Evolutionary conservation across 2,329 filamentous ascomycete species (phyloP), one percentile per base, ranked within the genome.

Genomic region (Diaporthe vaccinii): DNA sequence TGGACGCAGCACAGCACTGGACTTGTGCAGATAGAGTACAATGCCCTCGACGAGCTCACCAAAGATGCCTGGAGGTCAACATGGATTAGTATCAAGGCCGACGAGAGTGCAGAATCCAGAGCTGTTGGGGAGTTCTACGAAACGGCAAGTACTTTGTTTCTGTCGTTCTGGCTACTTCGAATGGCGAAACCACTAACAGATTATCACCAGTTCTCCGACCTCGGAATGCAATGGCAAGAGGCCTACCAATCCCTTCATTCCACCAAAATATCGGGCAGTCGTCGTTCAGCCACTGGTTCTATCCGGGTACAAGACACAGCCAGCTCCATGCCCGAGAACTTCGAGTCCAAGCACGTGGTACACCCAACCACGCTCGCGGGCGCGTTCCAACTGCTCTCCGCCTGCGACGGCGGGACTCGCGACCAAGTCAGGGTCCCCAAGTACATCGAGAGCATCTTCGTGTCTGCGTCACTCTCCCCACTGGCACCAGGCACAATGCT

Each of bases 1-100:
- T 74, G 72, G 72, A 74, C 72, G 36, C 57, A 65, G 6, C 58
- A 67, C 15, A 65, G 59, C 61, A 46, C 61, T 10, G 72, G 59
- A 34, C 36, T 55, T 4, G 68, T 71, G 51, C 68, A 71, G 28
- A 46, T 71, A 17, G 51, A 58, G 53, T 71, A 71, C 36, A 4
- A 41, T 15, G 68, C 39, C 17, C 25, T 71, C 17, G 68, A 71
- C 6, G 68, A 44, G 25, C 12, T 22, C 25, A 46, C n/a, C 39
- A 71, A 58, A n/a, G 36, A 58, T 3, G 36, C 36, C 10, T 71
- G 36, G 53, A 71, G 25, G 68, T 44, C 39, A 2, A 44, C 44
- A 5, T 71, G 51, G 68, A 31, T 46, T 5, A 31, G 17, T n/a
- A 31, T 58, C 10, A 55, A 58, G 25, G 68, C 51, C 25, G 68